These are phyloP conservation scores for Toxicodendron radicans DNA, from an alignment of 345 rosid genomes.

Conservation along the genomic window DNA sequence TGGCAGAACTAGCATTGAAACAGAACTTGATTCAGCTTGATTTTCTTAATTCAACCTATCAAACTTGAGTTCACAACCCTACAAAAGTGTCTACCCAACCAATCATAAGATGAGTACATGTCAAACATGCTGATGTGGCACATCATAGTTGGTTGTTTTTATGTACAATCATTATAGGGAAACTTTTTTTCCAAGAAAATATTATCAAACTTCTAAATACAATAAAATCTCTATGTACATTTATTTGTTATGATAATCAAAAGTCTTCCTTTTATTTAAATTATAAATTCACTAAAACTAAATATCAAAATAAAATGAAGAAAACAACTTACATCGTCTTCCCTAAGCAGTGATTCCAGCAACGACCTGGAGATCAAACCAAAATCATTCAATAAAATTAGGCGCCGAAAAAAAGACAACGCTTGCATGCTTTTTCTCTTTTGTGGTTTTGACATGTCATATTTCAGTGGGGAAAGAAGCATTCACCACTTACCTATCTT, in stretches of 20 bases:
- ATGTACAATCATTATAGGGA: too few species aligned
- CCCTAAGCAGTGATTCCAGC: conserved; percentile 74
- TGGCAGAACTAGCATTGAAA: too few species aligned
- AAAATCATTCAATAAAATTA: conserved; percentile 9
- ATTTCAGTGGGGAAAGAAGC: background rate
- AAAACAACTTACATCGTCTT: conserved; percentile 73
- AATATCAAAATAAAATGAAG: background rate
- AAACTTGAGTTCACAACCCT: background rate
- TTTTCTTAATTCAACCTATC: conserved; percentile 2
- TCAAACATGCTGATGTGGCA: too few species aligned
- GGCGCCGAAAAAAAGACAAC: background rate
- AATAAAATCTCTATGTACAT: too few species aligned
- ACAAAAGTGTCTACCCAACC: background rate
- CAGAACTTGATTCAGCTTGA: too few species aligned
- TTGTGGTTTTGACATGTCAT: background rate
- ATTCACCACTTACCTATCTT: conserved; percentile 35
- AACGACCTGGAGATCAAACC: conserved; percentile 41
- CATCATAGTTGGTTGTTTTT: too few species aligned
- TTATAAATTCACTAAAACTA: too few species aligned
- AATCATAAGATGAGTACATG: background rate
- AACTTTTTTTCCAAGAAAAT: too few species aligned
- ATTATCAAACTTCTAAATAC: too few species aligned
- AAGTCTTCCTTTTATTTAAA: too few species aligned
- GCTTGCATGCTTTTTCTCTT: background rate
- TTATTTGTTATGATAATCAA: too few species aligned